Evolutionary conservation across 768 basidiomycete genomes (phyloP), one percentile per base, ranked within the genome.

Genomic region (Nidularia pulvinata): DNA sequence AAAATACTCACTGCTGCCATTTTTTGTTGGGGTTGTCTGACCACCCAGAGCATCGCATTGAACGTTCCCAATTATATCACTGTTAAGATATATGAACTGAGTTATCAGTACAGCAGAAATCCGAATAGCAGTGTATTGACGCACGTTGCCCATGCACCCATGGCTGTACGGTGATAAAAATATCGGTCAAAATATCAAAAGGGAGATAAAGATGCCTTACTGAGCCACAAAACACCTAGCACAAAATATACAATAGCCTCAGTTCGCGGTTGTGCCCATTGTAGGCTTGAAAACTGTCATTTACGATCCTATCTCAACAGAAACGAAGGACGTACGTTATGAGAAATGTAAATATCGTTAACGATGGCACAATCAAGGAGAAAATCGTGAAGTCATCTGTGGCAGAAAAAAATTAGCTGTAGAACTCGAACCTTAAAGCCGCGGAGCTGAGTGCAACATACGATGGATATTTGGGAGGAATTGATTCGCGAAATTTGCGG

Each of bases 141-240:
- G 66, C 66, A 91, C 88, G 78, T 77, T 22, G 88, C 71, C 88
- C 89, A 92, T 14, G 90, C 82, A 33, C 78, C 89, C 83, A 88
- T 81, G 22, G 85, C 90, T 91, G 62, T 52, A 19, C 19, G 19
- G 19, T 19, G 19, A 19, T 19, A 19, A 19, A 19, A 19, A 19
- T 19, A 19, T 19, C 19, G 19, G 19, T 19, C 19, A 19, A 19
- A 19, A 19, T 19, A 19, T 19, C 19, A 19, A 35, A 58, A 50
- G 46, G 11, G 37, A 25, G 16, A n/a, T n/a, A 51, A 19, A 1
- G 44, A 43, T 30, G n/a, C 69, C 84, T 57, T 63, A 88, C 90
- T 75, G 36, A 93, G 73, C 91, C 91, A 93, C 35, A 91, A 61
- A 16, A 81, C 72, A 7, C 78, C 81, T 33, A 89, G 61, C 19